Evolutionary conservation across 176 grass and related monocot genomes (phyloP), one percentile per base, ranked within the genome.

Genomic region (Triticum urartu): DNA sequence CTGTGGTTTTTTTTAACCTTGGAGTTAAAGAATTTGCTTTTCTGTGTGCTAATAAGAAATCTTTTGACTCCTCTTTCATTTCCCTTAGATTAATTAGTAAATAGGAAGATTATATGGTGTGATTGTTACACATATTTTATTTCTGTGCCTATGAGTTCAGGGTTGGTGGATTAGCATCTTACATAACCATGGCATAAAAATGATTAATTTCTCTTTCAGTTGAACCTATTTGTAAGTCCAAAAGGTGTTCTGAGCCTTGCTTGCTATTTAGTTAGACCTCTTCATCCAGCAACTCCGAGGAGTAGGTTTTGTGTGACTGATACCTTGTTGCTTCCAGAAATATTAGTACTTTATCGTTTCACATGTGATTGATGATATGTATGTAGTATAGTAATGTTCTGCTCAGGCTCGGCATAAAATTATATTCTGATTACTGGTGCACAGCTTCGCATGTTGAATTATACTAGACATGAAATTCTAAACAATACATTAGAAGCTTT

Each of bases 401-500:
- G 33, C 67, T 79, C 21, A 15, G 1, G 10, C 61, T 58, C 24
- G 8, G 48, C 5, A 30, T 78, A 30, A 83, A 62, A 47, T 35
- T 21, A 36, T 60, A 22, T 64, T 42, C 54, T 86, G n/a, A 18
- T 15, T 89, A 30, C 83, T 50, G 68, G 82, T 84, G 65, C 87
- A 98, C 87, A 98, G 95, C 88, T 93, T 87, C 88, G 93, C 47
- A 81, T 98, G 86, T 79, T 98, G 78, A 87, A 87, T 9, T 98
- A 93, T 87, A 93, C 93, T 58, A 95, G 76, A 76, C 90, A 93
- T 78, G 95, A 98, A 87, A 98, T 98, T 93, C 47, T 92, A 86
- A 95, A 98, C 34, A 98, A 93, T 84, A 93, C 95, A 67, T 75
- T 95, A 45, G 95, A 98, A 74, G 86, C 85, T 45, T 98, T 98